These are phyloP conservation scores for Boletus edulis DNA, from an alignment of 768 basidiomycete genomes.

Conservation along the genomic window DNA sequence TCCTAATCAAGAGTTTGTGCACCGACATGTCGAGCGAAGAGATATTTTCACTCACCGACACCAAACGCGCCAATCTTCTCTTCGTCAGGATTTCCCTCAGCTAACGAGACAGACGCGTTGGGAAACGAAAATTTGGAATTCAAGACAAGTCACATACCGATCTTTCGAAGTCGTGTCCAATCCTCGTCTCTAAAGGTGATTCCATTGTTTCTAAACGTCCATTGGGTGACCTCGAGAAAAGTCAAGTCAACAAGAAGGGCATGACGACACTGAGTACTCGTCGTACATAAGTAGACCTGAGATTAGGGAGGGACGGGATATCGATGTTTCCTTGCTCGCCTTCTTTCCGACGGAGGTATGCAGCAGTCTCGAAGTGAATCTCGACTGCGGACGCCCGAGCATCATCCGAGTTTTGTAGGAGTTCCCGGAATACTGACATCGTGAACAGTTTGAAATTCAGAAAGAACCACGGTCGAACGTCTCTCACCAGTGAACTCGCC, in stretches of 20 bases:
- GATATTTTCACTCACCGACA: constrained; percentile 13
- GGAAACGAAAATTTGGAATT: neutral
- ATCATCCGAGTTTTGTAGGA: constrained; percentile 96
- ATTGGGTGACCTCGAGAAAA: constrained; percentile 61
- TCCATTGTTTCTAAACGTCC: constrained; percentile 89
- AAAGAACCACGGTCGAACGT: neutral
- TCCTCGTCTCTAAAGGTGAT: constrained; percentile 57
- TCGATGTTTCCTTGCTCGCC: constrained; percentile 4
- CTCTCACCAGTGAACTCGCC: constrained; percentile 81
- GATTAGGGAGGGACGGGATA: constrained; percentile 47
- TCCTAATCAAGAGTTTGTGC: constrained; percentile 32
- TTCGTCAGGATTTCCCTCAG: constrained; percentile 26
- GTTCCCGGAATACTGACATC: constrained; percentile 64
- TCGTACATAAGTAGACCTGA: constrained; percentile 59
- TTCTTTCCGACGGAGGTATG: constrained; percentile 34
- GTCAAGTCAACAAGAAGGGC: neutral
- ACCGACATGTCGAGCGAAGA: neutral
- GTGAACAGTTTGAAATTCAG: neutral
- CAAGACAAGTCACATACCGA: neutral
- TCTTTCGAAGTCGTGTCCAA: neutral
- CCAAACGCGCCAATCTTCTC: constrained; percentile 28
- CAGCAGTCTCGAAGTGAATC: constrained; percentile 74
- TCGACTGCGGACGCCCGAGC: constrained; percentile 74
- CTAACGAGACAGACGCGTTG: neutral
- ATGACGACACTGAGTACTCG: constrained; percentile 12